Conservation (phyloP, 257 asterid genomes). For the Plantago elongata region DNA sequence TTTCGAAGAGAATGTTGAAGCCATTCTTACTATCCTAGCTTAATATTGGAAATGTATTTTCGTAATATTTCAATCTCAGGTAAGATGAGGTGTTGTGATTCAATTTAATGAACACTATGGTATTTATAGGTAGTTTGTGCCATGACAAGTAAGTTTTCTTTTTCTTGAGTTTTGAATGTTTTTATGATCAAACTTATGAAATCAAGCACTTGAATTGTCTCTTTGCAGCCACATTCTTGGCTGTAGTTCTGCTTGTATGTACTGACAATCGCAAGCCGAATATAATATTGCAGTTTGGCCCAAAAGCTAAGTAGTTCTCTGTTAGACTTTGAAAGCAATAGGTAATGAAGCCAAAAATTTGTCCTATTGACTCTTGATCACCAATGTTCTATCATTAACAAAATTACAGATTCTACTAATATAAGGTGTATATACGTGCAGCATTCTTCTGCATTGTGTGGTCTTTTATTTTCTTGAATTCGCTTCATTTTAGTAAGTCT, state of each 20-base stretch:
- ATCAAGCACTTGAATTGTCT: no score
- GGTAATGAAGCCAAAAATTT: not conserved
- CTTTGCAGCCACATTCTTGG: not conserved
- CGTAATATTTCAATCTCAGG: not conserved
- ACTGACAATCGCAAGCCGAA: not conserved
- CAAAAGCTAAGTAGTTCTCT: conserved; percentile 1
- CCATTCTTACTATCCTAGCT: conserved; percentile 19
- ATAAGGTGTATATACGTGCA: no score
- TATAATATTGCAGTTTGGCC: conserved; percentile 5
- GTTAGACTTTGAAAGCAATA: not conserved
- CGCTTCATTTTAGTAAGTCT: no score
- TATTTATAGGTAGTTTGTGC: conserved; percentile 17
- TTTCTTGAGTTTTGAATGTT: not conserved
- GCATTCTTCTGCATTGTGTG: no score
- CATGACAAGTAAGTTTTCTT: not conserved
- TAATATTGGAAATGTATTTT: not conserved
- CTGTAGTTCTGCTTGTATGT: not conserved
- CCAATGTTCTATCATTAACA: no score
- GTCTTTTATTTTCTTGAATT: no score
- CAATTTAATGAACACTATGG: not conserved
- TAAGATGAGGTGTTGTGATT: not conserved
- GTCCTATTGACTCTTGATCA: not conserved
- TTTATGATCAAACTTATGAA: not conserved
- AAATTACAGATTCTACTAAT: no score
- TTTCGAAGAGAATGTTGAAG: conserved; percentile 16